Percentiles rank a stretch among this genome's conserved stretches.
Evolutionary conservation across 1,284 basidiomycete genomes (phyloP).

Genomic region (Cutaneotrichosporon sp.): DNA sequence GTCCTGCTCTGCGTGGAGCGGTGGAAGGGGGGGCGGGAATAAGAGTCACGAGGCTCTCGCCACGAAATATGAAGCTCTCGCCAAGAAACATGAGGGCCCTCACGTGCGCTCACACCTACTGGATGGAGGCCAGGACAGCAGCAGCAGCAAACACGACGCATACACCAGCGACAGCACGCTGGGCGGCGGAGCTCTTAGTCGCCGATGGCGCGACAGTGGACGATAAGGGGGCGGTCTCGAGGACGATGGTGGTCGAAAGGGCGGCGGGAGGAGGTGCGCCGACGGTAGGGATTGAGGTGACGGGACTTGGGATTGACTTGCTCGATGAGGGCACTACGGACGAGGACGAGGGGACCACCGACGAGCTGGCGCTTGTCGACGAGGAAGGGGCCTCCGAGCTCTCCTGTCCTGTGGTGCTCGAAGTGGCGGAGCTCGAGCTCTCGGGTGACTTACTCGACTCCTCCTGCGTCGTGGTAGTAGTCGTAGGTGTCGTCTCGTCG

Average conservation of each 20-base stretch:
- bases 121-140: neutral
- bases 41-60: too few relatives aligned
- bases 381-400: neutral
- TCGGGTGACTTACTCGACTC: neutral
- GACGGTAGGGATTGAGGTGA: neutral
- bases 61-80: too few relatives aligned
- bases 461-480: neutral
- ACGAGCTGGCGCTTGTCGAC: too few relatives aligned
- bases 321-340: neutral
- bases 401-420: too few relatives aligned
- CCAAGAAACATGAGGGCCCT: too few relatives aligned
- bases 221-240: neutral
- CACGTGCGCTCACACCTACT: too few relatives aligned
- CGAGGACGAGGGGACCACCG: neutral
- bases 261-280: neutral
- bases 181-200: neutral
- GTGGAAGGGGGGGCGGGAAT: too few relatives aligned
- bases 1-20: too few relatives aligned
- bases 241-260: neutral
- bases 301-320: too few relatives aligned
- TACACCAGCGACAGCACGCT: neutral
- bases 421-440: neutral
- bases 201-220: neutral
- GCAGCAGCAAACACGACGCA: neutral
- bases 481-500: neutral